Base-by-base conservation (phyloP, 805 yeast genomes). In the Suhomyces pyralidae region DNA sequence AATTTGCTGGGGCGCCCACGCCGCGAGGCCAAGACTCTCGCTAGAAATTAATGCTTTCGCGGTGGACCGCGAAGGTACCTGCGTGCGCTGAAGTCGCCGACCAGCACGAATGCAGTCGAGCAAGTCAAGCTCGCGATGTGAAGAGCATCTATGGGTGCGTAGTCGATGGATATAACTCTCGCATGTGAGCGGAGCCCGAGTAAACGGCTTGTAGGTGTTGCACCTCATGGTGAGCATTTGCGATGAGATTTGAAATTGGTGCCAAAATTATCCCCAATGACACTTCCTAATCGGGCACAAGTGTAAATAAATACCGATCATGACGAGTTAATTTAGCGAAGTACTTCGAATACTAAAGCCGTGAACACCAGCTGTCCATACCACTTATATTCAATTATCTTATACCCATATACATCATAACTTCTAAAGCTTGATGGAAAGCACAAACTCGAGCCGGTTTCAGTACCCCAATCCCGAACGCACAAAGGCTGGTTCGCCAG, bases 131-230 rank as follows among this genome's bases (percentile, higher is more conserved):
- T 38, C 42, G 9, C 36, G 17, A 32, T 32, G 15, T 9, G 14
- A 17, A 32, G 46, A 25, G 19, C 47, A 12, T n/a, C 46, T 60
- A 20, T 51, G 45, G 15, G 48, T 28, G 3, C 48, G 44, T 20
- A 66, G 42, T 40, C 71, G 54, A 15, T 56, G 57, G n/a, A 49
- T 19, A 46, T 57, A 65, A 6, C 64, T 63, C 50, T 68, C 70
- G 51, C 59, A 61, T 48, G 64, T 69, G n/a, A 67, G 55, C 7
- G 72, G 72, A 5, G 45, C 45, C 30, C 55, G 52, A 15, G 63
- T 54, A 46, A 61, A 54, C 36, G 45, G 20, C 40, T 17, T 30
- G 8, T 38, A 19, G 20, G n/a, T 28, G 32, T 38, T 38, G 24
- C 42, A 38, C 42, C 24, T 38, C 42, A 38, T 38, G 42, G 42